Percentiles rank a stretch among this genome's conserved stretches.
Conservation (phyloP, 129 eudicot genomes). For the Sambucus nigra region DNA sequence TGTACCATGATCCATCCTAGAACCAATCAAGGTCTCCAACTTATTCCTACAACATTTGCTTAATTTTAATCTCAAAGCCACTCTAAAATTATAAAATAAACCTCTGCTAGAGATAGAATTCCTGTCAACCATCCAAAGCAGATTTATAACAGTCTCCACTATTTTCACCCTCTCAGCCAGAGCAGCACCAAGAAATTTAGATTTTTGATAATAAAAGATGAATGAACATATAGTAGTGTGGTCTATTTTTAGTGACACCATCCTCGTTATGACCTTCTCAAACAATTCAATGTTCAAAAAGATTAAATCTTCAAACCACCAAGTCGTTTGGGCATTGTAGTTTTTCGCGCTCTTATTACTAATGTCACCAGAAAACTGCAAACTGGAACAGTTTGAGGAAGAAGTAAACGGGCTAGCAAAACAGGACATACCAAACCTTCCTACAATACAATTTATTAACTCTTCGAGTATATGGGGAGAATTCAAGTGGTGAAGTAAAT, state of each 20-base stretch:
- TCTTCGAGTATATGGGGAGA: conserved; percentile 16
- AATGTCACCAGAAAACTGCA: conserved; percentile 33
- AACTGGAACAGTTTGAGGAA: conserved; percentile 31
- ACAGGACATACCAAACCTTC: conserved; percentile 16
- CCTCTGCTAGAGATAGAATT: conserved; percentile 24
- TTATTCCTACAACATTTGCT: conserved; percentile 7
- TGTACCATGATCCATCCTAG: conserved; percentile 39
- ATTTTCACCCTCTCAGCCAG: conserved; percentile 23
- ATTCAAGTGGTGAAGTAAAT: conserved; percentile 10
- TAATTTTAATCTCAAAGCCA: conserved; percentile 28
- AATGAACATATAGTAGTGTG: conserved; percentile 36
- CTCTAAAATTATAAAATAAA: conserved; percentile 30
- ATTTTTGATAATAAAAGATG: conserved; percentile 38
- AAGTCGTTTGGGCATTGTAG: conserved; percentile 9
- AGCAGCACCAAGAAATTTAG: conserved; percentile 21
- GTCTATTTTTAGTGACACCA: conserved; percentile 35
- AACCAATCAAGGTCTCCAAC: conserved; percentile 41
- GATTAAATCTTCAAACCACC: conserved; percentile 50
- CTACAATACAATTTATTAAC: conserved; percentile 29
- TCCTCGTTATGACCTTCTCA: conserved; percentile 23
- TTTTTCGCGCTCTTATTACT: conserved; percentile 22
- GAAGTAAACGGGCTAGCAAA: conserved; percentile 27
- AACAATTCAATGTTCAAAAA: conserved; percentile 27
- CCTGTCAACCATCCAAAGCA: conserved; percentile 29
- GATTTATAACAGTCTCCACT: conserved; percentile 24